Evolutionary conservation across 2,329 filamentous ascomycete species (phyloP).

Genomic region (Bipolaris zeicola): DNA sequence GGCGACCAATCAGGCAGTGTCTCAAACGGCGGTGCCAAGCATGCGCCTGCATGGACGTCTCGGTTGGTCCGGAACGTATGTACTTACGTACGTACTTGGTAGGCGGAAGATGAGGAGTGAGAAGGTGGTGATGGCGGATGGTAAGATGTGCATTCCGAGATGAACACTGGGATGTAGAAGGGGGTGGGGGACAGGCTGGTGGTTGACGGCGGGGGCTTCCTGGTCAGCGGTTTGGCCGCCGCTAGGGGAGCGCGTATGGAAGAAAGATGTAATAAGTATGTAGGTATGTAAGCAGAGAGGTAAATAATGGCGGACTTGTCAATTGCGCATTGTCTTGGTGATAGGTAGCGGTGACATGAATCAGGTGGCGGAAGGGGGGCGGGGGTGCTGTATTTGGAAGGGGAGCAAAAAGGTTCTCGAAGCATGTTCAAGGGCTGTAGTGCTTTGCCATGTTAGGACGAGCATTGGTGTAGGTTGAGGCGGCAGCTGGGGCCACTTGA

Average conservation of each 20-base stretch:
- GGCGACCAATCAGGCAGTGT: constrained; percentile 4
- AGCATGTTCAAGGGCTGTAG: constrained; percentile 31
- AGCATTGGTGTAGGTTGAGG: constrained; percentile 20
- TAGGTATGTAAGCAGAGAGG: too few relatives aligned
- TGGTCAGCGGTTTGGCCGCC: not conserved
- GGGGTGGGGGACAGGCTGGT: too few relatives aligned
- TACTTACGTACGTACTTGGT: not conserved
- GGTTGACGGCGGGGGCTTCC: too few relatives aligned
- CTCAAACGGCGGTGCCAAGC: not conserved
- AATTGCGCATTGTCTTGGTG: not conserved
- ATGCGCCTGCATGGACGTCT: constrained; percentile 2
- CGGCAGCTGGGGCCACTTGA: constrained; percentile 30
- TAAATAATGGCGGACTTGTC: not conserved
- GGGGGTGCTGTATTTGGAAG: constrained; percentile 17
- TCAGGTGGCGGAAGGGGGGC: not conserved
- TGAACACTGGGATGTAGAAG: too few relatives aligned
- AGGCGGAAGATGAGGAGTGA: not conserved
- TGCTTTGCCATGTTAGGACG: constrained; percentile 29
- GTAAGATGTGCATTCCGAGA: not conserved
- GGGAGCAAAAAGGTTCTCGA: constrained; percentile 40
- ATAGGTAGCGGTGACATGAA: constrained; percentile 6
- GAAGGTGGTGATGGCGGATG: not conserved
- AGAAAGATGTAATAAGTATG: too few relatives aligned
- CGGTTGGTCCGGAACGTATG: constrained; percentile 7
- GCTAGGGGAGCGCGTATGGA: too few relatives aligned